Conservation (phyloP, 768 basidiomycete genomes). For the Boletus rubropictus region DNA sequence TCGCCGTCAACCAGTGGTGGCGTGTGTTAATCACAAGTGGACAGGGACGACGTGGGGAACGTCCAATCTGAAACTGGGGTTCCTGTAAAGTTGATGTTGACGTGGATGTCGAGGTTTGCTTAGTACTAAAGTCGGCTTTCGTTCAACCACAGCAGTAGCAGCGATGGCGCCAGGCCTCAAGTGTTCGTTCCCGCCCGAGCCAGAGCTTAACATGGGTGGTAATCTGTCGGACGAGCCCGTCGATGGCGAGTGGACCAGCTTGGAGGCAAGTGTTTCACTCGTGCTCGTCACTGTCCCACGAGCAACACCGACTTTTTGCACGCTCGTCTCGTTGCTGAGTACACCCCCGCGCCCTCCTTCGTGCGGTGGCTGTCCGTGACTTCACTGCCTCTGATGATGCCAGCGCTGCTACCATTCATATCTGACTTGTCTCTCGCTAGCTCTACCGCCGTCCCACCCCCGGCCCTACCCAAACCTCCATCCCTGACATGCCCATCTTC, state of each 20-base stretch:
- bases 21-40: too few relatives aligned
- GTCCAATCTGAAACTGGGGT: neutral
- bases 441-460: conserved; percentile 1
- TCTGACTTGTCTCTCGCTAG: conserved; percentile 12
- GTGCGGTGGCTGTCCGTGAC: conserved; percentile 13
- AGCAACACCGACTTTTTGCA: conserved; percentile 4
- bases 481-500: conserved; percentile 14
- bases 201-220: neutral
- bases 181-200: neutral
- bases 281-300: conserved; percentile 5
- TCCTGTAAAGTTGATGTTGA: conserved; percentile 4
- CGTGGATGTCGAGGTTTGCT: conserved; percentile 1
- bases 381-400: conserved; percentile 22
- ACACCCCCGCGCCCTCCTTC: neutral
- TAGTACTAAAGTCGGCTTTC: neutral
- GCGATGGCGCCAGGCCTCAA: neutral
- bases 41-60: neutral
- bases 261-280: conserved; percentile 14
- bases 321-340: neutral
- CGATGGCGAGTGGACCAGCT: conserved; percentile 19
- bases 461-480: neutral
- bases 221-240: conserved; percentile 5
- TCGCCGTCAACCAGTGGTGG: too few relatives aligned
- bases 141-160: neutral
- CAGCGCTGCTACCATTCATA: neutral